Evolutionary conservation across 306 rosid genomes (phyloP).

Genomic region (Glycine tomentella): DNA sequence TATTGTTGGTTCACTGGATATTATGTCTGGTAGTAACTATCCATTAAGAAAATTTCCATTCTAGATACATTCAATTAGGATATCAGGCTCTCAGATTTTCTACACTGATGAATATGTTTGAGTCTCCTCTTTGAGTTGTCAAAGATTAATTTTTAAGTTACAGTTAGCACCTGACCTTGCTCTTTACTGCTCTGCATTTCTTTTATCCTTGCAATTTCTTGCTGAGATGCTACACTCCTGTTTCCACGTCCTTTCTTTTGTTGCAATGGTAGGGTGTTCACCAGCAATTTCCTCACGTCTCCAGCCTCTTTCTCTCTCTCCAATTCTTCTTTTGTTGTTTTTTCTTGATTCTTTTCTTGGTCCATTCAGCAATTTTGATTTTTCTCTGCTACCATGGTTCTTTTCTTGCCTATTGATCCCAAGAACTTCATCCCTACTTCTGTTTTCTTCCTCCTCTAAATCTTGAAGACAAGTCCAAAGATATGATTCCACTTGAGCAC

Average conservation of each 20-base stretch:
- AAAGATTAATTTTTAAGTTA: constrained; percentile 20
- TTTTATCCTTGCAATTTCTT: constrained; percentile 20
- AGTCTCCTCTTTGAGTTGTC: not conserved
- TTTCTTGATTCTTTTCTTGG: constrained; percentile 2
- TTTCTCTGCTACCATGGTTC: not conserved
- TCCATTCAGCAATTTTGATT: not conserved
- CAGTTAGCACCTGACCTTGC: constrained; percentile 16
- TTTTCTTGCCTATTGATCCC: not conserved
- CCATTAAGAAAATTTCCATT: constrained; percentile 21
- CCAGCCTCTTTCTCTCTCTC: not conserved
- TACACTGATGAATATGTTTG: not conserved
- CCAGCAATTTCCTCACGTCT: not conserved
- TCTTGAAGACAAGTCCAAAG: not conserved
- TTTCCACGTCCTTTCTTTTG: constrained; percentile 26
- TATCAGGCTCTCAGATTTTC: constrained; percentile 28
- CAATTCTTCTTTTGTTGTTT: not conserved
- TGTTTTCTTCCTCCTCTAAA: not conserved
- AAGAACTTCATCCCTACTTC: not conserved
- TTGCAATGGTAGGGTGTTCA: not conserved
- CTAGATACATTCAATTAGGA: constrained; percentile 35
- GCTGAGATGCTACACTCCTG: constrained; percentile 31
- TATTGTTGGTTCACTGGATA: constrained; percentile 20
- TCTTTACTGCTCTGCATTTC: constrained; percentile 33
- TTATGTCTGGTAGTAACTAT: constrained; percentile 3
- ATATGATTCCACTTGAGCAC: not conserved